A percentile compares a stretch with the other conserved stretches of the same genome.
These are phyloP conservation scores for Whalleya microplaca DNA, from an alignment of 2,329 filamentous ascomycete species.

Conservation along the genomic window DNA sequence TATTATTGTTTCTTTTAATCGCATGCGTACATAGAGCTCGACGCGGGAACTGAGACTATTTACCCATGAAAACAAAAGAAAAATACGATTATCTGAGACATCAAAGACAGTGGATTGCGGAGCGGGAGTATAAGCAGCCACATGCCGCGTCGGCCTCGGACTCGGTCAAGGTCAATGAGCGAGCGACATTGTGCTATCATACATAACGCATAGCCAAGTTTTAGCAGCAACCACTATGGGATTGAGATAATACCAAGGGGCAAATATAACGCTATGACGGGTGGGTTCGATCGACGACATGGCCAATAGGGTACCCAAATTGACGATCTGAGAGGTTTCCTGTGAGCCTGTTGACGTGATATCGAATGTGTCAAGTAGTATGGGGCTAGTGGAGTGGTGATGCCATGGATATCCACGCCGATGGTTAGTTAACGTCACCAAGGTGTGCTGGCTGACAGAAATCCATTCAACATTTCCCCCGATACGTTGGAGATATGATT, in stretches of 20 bases:
- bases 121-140: not conserved
- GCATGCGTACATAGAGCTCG: not conserved
- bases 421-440: not conserved
- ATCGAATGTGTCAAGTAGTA: slow-evolving; percentile 8
- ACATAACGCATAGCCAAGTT: not conserved
- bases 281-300: too few relatives aligned
- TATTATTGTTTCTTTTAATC: not conserved
- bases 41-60: too few relatives aligned
- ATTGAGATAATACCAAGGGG: too few relatives aligned
- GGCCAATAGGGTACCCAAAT: not conserved
- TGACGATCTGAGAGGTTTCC: slow-evolving; percentile 5
- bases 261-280: too few relatives aligned
- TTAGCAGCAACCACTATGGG: too few relatives aligned
- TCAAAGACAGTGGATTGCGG: not conserved
- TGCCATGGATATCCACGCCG: slow-evolving; percentile 11
- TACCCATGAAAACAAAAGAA: not conserved
- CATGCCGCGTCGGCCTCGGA: not conserved
- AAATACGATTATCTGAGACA: not conserved
- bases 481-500: not conserved
- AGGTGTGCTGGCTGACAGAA: not conserved
- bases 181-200: not conserved
- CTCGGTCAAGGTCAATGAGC: not conserved
- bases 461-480: not conserved
- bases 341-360: slow-evolving; percentile 11
- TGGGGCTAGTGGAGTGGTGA: slow-evolving; percentile 19